Base-by-base conservation (phyloP, 441 rosid genomes). In the Metrosideros polymorpha region DNA sequence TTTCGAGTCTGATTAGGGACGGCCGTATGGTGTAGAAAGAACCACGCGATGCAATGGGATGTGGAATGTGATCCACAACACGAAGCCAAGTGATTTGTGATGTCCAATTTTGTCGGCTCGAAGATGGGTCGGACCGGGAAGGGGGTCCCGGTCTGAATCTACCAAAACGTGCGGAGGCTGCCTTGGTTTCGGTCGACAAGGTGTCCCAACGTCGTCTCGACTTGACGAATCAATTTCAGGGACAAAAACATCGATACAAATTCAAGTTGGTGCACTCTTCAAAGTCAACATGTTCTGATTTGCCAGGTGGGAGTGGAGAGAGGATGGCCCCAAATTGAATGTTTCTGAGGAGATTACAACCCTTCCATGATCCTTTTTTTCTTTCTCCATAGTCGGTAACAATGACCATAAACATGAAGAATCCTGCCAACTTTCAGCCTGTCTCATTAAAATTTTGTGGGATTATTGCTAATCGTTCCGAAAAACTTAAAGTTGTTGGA, bases 91-190 rank as follows among this genome's bases (percentile, higher is more conserved):
- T 22, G 79, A 39, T 39, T 22, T 39, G 49, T 71, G 79, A 71
- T 22, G 79, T 39, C 79, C 47, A 39, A 5, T 10, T 8, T 39
- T 39, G 49, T 71, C 47, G 15, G 15, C 79, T 22, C 9, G 79
- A 71, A 39, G 79, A 71, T 1, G 47, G 79, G 79, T 12, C 79
- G 47, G 79, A 22, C n/a, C 17, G 79, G 49, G 79, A 43, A 71
- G n/a, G 79, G 47, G n/a, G 14, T n/a, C 79, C 79, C 47, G 79
- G n/a, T 71, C n/a, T 10, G 79, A 71, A 71, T 35, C 79, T 71
- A n/a, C 79, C 79, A 9, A 42, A 71, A 71, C 27, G n/a, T 71
- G 79, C 79, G 49, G 49, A 13, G n/a, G 9, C 6, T 71, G 79
- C 49, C 22, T 24, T 22, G 47, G 47, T 22, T 71, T 71, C 79